Conservation (phyloP, 2,329 filamentous ascomycete genomes). For the Colletotrichum karsti region DNA sequence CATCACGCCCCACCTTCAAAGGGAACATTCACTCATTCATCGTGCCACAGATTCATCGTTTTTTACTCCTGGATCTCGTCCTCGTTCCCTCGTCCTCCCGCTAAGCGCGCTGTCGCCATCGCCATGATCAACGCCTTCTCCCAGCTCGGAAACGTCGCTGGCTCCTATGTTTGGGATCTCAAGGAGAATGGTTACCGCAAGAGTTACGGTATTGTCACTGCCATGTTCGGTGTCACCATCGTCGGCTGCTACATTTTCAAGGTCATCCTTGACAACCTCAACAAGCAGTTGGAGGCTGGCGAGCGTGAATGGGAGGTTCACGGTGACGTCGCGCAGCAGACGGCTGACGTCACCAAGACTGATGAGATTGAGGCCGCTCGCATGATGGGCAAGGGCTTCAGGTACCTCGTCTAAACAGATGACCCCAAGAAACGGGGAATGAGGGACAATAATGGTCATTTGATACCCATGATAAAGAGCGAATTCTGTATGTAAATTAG, state of each 20-base stretch:
- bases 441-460: not conserved
- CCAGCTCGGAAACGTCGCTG: constrained; percentile 67
- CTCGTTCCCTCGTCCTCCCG: constrained; percentile 65
- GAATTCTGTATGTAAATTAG: not conserved
- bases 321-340: constrained; percentile 47
- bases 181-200: constrained; percentile 67
- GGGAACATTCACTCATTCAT: not conserved
- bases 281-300: constrained; percentile 55
- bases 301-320: constrained; percentile 48
- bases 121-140: constrained; percentile 68
- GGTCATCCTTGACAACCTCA: constrained; percentile 53
- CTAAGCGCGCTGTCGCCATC: constrained; percentile 68
- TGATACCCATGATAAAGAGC: constrained; percentile 21
- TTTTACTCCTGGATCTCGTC: constrained; percentile 68
- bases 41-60: constrained; percentile 53
- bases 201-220: constrained; percentile 71
- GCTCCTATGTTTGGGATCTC: constrained; percentile 70
- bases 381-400: constrained; percentile 55
- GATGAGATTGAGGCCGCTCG: constrained; percentile 53
- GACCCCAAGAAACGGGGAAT: not conserved
- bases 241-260: constrained; percentile 59
- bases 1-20: not conserved
- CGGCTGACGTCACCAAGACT: constrained; percentile 47
- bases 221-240: constrained; percentile 70
- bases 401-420: constrained; percentile 50